A percentile compares a stretch with the other conserved stretches of the same genome.
Evolutionary conservation across 2,329 filamentous ascomycete species (phyloP).

Genomic region (Plenodomus lindquistii): DNA sequence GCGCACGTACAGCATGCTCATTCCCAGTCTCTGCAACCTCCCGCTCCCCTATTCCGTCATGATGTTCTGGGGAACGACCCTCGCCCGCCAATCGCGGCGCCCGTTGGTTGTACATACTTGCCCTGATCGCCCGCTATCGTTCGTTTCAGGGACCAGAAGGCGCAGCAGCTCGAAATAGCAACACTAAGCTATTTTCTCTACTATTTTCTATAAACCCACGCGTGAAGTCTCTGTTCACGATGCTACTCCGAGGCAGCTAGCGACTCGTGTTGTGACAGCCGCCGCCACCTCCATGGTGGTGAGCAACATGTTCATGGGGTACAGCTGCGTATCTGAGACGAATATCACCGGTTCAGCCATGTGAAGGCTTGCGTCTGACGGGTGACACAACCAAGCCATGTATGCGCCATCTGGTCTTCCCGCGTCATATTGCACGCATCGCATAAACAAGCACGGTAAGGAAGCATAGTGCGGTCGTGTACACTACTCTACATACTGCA

Average conservation of each 20-base stretch:
- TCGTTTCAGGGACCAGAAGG: slow-evolving; percentile 30
- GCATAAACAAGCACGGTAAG: background rate
- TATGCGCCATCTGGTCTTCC: background rate
- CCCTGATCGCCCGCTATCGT: slow-evolving; percentile 39
- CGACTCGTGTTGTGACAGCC: slow-evolving; percentile 17
- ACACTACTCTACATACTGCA: too few relatives aligned
- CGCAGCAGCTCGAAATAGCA: slow-evolving; percentile 43
- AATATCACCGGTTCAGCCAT: slow-evolving; percentile 8
- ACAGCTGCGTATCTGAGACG: slow-evolving; percentile 3
- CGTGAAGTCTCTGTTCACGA: slow-evolving; percentile 16
- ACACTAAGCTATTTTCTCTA: slow-evolving; percentile 26
- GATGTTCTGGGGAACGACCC: slow-evolving; percentile 11
- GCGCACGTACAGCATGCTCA: slow-evolving; percentile 14
- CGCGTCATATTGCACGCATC: background rate
- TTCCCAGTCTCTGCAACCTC: slow-evolving; percentile 13
- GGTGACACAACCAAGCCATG: background rate
- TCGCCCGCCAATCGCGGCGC: slow-evolving; percentile 23
- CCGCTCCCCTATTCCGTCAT: slow-evolving; percentile 38
- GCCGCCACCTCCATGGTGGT: slow-evolving; percentile 5
- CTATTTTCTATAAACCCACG: slow-evolving; percentile 16
- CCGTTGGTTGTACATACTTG: slow-evolving; percentile 32
- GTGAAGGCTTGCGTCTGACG: background rate
- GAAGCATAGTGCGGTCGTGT: background rate
- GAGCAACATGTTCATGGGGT: background rate
- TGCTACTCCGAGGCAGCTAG: slow-evolving; percentile 18